Conservation (phyloP, 2,329 filamentous ascomycete genomes). For the Neoscytalidium dimidiatum region DNA sequence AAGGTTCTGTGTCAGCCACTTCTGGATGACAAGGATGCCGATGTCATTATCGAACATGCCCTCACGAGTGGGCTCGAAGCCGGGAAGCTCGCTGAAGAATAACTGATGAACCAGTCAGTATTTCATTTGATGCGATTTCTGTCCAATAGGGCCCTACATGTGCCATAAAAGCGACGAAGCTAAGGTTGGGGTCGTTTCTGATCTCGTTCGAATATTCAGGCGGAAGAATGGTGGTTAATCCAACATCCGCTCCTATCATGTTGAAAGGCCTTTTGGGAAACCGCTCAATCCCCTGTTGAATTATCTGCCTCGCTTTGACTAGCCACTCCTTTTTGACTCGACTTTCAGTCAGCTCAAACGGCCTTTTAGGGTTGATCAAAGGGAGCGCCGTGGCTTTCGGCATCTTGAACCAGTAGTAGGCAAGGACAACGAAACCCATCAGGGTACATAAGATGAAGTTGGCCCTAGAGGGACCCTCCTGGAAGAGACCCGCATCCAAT, state of each 20-base stretch:
- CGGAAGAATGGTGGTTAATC: constrained; percentile 1
- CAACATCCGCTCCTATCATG: not conserved
- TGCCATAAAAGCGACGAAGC: not conserved
- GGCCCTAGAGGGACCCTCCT: not conserved
- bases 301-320: not conserved
- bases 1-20: not conserved
- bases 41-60: not conserved
- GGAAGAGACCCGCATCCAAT: not conserved
- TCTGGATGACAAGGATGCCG: not conserved
- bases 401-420: not conserved
- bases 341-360: not conserved
- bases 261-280: not conserved
- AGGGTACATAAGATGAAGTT: not conserved
- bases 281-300: not conserved
- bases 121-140: not conserved
- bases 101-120: not conserved
- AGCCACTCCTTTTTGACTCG: not conserved
- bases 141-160: not conserved
- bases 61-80: not conserved
- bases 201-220: constrained; percentile 2
- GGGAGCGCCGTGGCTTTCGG: not conserved
- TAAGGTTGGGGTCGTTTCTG: constrained; percentile 1
- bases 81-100: constrained; percentile 5
- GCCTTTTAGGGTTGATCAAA: not conserved
- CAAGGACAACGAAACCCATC: not conserved